Evolutionary conservation across 495 filamentous ascomycete genomes (phyloP).

Genomic region (Aspergillus nanangensis): DNA sequence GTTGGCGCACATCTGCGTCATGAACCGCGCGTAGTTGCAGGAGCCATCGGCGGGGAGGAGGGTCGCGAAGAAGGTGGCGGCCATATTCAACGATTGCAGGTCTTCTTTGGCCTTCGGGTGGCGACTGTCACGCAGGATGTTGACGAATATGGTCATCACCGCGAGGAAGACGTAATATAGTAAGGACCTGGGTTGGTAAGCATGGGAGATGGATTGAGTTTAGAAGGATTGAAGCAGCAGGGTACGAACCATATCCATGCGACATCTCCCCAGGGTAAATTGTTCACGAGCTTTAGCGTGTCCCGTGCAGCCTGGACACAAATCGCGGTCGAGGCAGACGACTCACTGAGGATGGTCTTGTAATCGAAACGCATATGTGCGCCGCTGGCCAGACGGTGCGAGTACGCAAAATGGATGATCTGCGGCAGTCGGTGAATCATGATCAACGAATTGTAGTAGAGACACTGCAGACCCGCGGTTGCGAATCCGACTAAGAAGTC

Average conservation of each 20-base stretch:
- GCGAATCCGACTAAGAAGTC: conserved; percentile 85
- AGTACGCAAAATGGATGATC: conserved; percentile 63
- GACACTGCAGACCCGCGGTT: conserved; percentile 81
- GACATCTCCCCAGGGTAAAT: conserved; percentile 89
- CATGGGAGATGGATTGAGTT: too few relatives aligned
- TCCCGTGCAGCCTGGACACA: conserved; percentile 86
- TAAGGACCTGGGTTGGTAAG: conserved; percentile 60
- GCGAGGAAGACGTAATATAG: conserved; percentile 93
- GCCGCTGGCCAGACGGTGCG: conserved; percentile 4
- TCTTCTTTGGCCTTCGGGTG: conserved; percentile 78
- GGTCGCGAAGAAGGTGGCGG: conserved; percentile 78
- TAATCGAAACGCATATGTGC: conserved; percentile 4
- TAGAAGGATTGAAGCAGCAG: too few relatives aligned
- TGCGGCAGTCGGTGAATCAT: conserved; percentile 96
- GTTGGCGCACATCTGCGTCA: conserved; percentile 82
- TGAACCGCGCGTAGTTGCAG: conserved; percentile 76
- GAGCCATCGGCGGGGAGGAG: conserved; percentile 61
- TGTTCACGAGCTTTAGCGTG: conserved; percentile 84
- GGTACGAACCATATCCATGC: conserved; percentile 76
- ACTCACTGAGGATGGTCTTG: conserved; percentile 59
- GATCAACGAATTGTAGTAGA: conserved; percentile 93
- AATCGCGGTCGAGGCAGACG: conserved; percentile 76
- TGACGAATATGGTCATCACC: conserved; percentile 88
- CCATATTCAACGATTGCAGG: conserved; percentile 77
- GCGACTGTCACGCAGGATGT: conserved; percentile 84